A percentile compares a stretch with the other conserved stretches of the same genome.
Evolutionary conservation across 2,329 filamentous ascomycete genomes (phyloP).

Genomic region (Macrophomina phaseolina): DNA sequence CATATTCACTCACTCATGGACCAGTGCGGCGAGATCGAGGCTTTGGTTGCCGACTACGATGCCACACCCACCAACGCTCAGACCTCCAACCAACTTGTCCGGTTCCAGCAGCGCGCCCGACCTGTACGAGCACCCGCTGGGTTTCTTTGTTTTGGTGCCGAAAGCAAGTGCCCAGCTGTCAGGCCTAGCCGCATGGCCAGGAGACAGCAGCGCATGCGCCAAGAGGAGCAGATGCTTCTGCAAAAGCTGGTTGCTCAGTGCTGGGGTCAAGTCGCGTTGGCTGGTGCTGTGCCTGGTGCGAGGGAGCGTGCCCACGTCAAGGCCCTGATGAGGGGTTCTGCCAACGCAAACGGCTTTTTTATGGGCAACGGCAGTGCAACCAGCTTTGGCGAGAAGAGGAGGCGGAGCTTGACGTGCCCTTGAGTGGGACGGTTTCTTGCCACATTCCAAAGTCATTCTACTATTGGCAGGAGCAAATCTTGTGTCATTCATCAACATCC

Average conservation of each 20-base stretch:
- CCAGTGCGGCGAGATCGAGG: slow-evolving; percentile 50
- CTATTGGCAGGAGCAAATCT: background rate
- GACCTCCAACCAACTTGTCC: slow-evolving; percentile 19
- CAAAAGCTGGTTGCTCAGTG: slow-evolving; percentile 50
- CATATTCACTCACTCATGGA: slow-evolving; percentile 54
- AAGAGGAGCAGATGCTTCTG: slow-evolving; percentile 52
- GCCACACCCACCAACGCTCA: slow-evolving; percentile 35
- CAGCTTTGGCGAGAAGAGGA: slow-evolving; percentile 19
- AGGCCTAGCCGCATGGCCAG: slow-evolving; percentile 52
- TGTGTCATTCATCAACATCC: slow-evolving; percentile 10
- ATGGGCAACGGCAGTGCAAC: background rate
- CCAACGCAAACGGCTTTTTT: background rate
- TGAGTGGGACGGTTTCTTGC: background rate
- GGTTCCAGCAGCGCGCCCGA: slow-evolving; percentile 12
- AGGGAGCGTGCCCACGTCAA: slow-evolving; percentile 19
- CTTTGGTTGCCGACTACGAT: slow-evolving; percentile 39
- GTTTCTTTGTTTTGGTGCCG: slow-evolving; percentile 4
- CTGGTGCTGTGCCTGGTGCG: slow-evolving; percentile 5
- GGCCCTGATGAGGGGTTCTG: slow-evolving; percentile 1
- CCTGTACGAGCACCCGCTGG: slow-evolving; percentile 14
- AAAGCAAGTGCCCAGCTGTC: slow-evolving; percentile 30
- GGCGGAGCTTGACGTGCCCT: slow-evolving; percentile 27
- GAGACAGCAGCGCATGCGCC: slow-evolving; percentile 50
- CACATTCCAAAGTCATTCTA: background rate
- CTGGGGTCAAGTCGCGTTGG: slow-evolving; percentile 42